Evolutionary conservation across 371 early-diverging fungal species (phyloP).

Genomic region (Chytridium lagenaria): DNA sequence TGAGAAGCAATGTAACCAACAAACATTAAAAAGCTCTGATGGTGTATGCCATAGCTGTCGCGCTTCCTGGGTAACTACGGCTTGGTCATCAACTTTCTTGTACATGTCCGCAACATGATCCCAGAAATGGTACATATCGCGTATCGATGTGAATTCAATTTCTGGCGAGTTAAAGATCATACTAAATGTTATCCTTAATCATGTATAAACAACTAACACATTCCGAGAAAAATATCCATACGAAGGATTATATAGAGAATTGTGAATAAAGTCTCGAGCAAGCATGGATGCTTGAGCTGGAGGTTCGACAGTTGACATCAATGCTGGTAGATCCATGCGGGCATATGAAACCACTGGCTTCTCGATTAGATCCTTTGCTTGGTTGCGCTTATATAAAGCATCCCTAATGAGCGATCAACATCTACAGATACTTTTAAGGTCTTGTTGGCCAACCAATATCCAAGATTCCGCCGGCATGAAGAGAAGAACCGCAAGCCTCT

Average conservation of each 20-base stretch:
- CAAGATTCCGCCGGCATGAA: neutral
- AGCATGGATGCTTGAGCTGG: slow-evolving; percentile 27
- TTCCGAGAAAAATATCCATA: slow-evolving; percentile 97
- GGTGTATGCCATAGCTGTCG: slow-evolving; percentile 98
- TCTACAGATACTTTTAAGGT: neutral
- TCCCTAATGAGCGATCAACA: slow-evolving; percentile 1
- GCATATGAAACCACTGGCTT: neutral
- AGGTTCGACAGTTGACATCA: neutral
- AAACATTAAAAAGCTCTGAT: slow-evolving; percentile 90
- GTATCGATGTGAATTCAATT: slow-evolving; percentile 67
- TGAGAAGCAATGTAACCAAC: neutral
- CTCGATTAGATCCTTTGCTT: neutral
- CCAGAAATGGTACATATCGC: slow-evolving; percentile 84
- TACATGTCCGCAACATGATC: slow-evolving; percentile 80
- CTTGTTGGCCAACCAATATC: neutral
- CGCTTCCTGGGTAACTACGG: slow-evolving; percentile 55
- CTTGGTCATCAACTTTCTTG: slow-evolving; percentile 75
- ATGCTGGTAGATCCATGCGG: neutral
- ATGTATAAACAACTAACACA: slow-evolving; percentile 75
- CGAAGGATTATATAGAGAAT: slow-evolving; percentile 92
- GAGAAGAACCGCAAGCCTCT: neutral
- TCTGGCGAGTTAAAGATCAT: slow-evolving; percentile 42
- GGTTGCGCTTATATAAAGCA: neutral
- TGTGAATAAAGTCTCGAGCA: slow-evolving; percentile 87
- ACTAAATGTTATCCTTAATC: slow-evolving; percentile 22